Base-by-base conservation (phyloP, 2,329 filamentous ascomycete species). In the Alternaria solani region DNA sequence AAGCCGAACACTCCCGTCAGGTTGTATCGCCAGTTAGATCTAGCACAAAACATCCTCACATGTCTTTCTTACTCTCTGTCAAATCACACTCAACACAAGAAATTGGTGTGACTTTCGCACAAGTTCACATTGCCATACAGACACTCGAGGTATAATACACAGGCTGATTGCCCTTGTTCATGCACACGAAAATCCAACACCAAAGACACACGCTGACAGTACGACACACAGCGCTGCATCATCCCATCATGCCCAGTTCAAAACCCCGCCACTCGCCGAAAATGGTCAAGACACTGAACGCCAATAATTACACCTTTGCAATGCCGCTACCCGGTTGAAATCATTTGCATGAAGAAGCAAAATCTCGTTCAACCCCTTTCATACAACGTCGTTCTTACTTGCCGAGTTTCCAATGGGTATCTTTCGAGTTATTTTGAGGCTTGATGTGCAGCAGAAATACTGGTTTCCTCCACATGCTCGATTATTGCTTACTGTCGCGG, bases 361-460 rank as follows among this genome's bases (percentile, higher is more conserved):
- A 61, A 62, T 58, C 61, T 56, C 58, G 55, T 58, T 62, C 67
- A 64, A 66, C 67, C 68, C 72, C 67, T 61, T 70, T 75, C 75
- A 75, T 77, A 73, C 72, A 75, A 75, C 67, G 62, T 67, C 66
- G 62, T 49, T 62, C 57, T 53, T 55, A 66, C 61, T 54, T 58
- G 52, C 69, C 64, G 57, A 66, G 62, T 72, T 68, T 69, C 68
- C 70, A 71, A 69, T 67, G 75, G 75, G 74, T 77, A 76, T 77
- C 70, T 72, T 66, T 68, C 72, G 63, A 65, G 64, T 67, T 49
- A 55, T 73, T 66, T 70, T 69, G 66, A 65, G 58, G 65, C 59
- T 60, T 63, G 48, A 54, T 58, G 49, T 58, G 68, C 67, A 67
- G 68, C 69, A 66, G 62, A 68, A 69, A 71, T 67, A 56, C 59